Percentiles rank a stretch among this genome's conserved stretches.
phyloP scores from a whole-genome alignment of 108 stramenopile genomes.

The Skeletonema costatum region DNA sequence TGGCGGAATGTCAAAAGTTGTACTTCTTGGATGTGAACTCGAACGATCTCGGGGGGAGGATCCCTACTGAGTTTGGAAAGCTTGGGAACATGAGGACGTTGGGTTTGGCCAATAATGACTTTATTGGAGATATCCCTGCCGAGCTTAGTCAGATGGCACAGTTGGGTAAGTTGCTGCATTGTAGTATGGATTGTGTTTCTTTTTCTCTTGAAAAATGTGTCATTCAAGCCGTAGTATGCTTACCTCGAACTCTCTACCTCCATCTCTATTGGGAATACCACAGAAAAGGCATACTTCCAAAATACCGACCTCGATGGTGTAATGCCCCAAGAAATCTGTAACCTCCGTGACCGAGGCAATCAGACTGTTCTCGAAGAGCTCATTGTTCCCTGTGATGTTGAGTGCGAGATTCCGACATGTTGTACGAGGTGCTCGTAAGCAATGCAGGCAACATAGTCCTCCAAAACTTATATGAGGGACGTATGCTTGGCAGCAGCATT shows the following conservation, averaged over 20 bases:
- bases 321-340: conserved; percentile 37
- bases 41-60: conserved; percentile 40
- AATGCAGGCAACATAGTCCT: too few relatives aligned
- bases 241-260: neutral
- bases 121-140: conserved; percentile 56
- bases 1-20: conserved; percentile 51
- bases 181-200: neutral
- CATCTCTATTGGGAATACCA: neutral
- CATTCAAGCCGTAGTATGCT: neutral
- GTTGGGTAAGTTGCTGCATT: conserved; percentile 23
- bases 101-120: conserved; percentile 53
- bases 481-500: too few relatives aligned
- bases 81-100: conserved; percentile 34
- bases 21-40: conserved; percentile 47
- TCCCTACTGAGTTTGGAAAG: conserved; percentile 55
- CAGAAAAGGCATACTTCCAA: conserved; percentile 33
- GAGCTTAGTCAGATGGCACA: conserved; percentile 50
- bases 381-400: conserved; percentile 34
- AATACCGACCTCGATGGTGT: conserved; percentile 35
- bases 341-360: conserved; percentile 19
- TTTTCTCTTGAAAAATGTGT: neutral
- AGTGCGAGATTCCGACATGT: conserved; percentile 22
- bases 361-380: conserved; percentile 25
- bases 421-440: conserved; percentile 41
- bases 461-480: neutral